These are phyloP conservation scores for Tulasnella sp. DNA, from an alignment of 768 basidiomycete genomes.

Conservation along the genomic window DNA sequence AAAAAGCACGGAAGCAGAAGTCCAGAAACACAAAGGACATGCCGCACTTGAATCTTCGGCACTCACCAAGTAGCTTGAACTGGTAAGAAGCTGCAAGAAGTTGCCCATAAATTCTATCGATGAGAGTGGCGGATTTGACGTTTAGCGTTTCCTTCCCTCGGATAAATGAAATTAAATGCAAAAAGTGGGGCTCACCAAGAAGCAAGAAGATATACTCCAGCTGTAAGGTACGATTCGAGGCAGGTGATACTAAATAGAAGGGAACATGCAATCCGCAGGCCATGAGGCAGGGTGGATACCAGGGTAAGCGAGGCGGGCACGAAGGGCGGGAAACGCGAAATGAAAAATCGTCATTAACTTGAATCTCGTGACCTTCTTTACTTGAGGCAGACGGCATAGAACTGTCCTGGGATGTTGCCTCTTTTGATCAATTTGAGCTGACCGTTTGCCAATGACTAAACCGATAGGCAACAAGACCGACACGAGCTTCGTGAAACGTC, in stretches of 20 bases:
- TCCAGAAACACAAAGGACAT: not conserved
- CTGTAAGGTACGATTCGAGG: slow-evolving; percentile 64
- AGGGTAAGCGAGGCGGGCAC: too few species aligned
- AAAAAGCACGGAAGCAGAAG: slow-evolving; percentile 4
- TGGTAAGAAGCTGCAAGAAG: too few species aligned
- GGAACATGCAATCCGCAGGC: not conserved
- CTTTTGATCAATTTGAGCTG: slow-evolving; percentile 38
- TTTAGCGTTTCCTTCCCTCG: too few species aligned
- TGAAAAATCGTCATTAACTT: too few species aligned
- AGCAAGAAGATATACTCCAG: slow-evolving; percentile 29
- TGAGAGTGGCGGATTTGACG: too few species aligned
- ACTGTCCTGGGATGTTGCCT: too few species aligned
- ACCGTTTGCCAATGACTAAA: slow-evolving; percentile 59
- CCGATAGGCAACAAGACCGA: slow-evolving; percentile 44
- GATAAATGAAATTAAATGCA: slow-evolving; percentile 2
- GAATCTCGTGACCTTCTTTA: too few species aligned
- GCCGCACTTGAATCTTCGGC: not conserved
- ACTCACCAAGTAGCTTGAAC: slow-evolving; percentile 33
- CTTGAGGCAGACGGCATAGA: too few species aligned
- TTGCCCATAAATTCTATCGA: slow-evolving; percentile 28
- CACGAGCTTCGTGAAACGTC: slow-evolving; percentile 13
- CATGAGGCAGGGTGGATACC: not conserved
- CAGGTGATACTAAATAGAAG: slow-evolving; percentile 22
- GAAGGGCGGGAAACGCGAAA: too few species aligned
- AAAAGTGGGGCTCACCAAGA: not conserved